Base-by-base conservation (phyloP, 345 rosid genomes). In the Eucalyptus lansdowneana region DNA sequence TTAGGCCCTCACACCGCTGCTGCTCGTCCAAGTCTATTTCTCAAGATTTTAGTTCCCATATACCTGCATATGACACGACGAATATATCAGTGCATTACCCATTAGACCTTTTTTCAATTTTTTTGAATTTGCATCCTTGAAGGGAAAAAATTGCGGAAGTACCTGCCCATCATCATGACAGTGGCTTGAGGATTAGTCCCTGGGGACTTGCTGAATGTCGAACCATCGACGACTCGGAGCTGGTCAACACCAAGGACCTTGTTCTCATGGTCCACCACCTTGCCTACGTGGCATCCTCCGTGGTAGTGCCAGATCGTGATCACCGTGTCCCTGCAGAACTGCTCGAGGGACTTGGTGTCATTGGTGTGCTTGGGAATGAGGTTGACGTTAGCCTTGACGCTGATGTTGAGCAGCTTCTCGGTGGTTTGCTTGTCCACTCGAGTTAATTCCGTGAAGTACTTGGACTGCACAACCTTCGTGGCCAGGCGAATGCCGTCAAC, bases 111-210 rank as follows among this genome's bases (percentile, higher is more conserved):
- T 24, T 42, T 29, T 50, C 31, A 5, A 8, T 69, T 24, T 24
- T 22, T 29, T 16, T 9, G n/a, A 62, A 87, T 14, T 42, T 40
- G 53, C 21, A 44, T 50, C 50, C 45, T 72, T 13, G 69, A 56
- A 88, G 14, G 86, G 47, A 25, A 27, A 25, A 29, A 27, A 44
- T 25, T 40, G 50, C 11, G 11, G 27, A 47, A 24, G 86, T 94
- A 97, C 99, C 99, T 98, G 89, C 99, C 99, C 98, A 98, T 95
- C 99, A 97, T 98, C 96, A 98, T 89, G 92, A 98, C 92, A 4
- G 99, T 98, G 89, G 93, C 99, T 90, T 98, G 99, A 90, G 99
- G 99, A 93, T 98, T 98, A 87, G 99, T 97, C 87, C 99, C 99
- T 0, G 99, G 99, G 29, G 99, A 97, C 88, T 94, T 95, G 24